Conservation (phyloP, 768 basidiomycete genomes). For the Gloeopeniophorella convolvens region DNA sequence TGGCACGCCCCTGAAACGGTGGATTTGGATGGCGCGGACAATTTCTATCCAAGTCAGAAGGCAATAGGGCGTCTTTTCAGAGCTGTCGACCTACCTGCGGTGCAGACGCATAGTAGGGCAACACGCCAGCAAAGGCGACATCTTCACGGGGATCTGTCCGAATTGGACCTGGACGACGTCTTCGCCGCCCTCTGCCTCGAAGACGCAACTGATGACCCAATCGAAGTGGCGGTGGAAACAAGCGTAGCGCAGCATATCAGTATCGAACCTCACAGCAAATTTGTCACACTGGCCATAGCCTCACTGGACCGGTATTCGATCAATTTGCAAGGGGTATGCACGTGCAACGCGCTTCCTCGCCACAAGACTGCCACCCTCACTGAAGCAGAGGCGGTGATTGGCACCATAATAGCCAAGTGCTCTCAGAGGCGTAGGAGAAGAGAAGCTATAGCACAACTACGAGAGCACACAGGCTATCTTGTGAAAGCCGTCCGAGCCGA, state of each 20-base stretch:
- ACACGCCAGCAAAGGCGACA: slow-evolving; percentile 20
- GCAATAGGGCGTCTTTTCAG: slow-evolving; percentile 62
- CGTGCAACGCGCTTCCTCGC: slow-evolving; percentile 37
- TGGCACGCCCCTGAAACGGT: slow-evolving; percentile 62
- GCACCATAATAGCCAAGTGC: slow-evolving; percentile 59
- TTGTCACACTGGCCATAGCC: slow-evolving; percentile 9
- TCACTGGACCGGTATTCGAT: slow-evolving; percentile 35
- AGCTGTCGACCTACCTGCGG: slow-evolving; percentile 46
- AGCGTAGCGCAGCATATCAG: slow-evolving; percentile 24
- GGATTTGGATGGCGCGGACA: slow-evolving; percentile 16
- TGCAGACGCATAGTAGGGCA: slow-evolving; percentile 17
- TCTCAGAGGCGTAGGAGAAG: slow-evolving; percentile 49
- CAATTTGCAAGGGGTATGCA: slow-evolving; percentile 44
- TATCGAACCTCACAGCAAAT: slow-evolving; percentile 5
- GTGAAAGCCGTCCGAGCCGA: slow-evolving; percentile 44
- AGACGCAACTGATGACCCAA: background rate
- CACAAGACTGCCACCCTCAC: slow-evolving; percentile 36
- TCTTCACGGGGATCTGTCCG: slow-evolving; percentile 22
- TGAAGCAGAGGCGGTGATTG: slow-evolving; percentile 60
- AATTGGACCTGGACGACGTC: slow-evolving; percentile 26
- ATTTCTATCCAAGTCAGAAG: slow-evolving; percentile 45
- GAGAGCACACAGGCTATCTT: slow-evolving; percentile 49
- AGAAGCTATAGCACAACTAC: slow-evolving; percentile 47
- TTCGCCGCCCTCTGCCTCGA: slow-evolving; percentile 14
- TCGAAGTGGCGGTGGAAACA: slow-evolving; percentile 17